Evolutionary conservation across 805 yeast genomes (phyloP), one percentile per base, ranked within the genome.

Genomic region (Lipomyces sp.): DNA sequence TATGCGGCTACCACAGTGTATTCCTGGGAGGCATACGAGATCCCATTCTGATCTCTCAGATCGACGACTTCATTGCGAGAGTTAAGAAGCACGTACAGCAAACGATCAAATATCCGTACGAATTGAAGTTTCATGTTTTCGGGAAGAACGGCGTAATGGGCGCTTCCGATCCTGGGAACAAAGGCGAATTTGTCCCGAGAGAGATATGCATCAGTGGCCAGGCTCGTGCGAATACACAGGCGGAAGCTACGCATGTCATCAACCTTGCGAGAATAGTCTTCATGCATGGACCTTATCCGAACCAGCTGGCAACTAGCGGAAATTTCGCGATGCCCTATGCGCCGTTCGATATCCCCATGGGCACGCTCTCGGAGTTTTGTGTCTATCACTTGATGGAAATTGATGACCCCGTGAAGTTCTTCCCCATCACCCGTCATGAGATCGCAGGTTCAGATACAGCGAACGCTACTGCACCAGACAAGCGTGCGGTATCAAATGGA

Each of bases 21-120:
- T 38, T 38, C 41, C 13, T 38, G 6, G 41, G 41, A 14, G 41
- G 41, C 18, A 10, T 38, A 8, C 41, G 41, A 8, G 41, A 38
- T 23, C 29, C 41, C 2, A 38, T 38, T 38, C 19, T 38, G 41
- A 23, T 23, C 29, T 38, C 41, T 7, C 31, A 22, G 10, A 8
- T 38, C 6, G 41, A 23, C 18, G 10, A 23, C 19, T 38, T 38
- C 19, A 22, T 36, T 19, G 39, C 16, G 14, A 10, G 13, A 10
- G 26, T 18, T n/a, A 36, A 8, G 19, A n/a, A 21, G 8, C 39
- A 11, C 2, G 21, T 36, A 8, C 10, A 16, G 37, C 10, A 34
- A 2, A 2, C 8, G 10, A 34, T 34, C 10, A 3, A 13, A 18
- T 34, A 13, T 3, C 19, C n/a, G 10, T 16, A n/a, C 37, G 19